Percentiles rank a stretch among this genome's conserved stretches.
These are phyloP conservation scores for Takashimella koratensis DNA, from an alignment of 1,284 basidiomycete species.

Conservation along the genomic window DNA sequence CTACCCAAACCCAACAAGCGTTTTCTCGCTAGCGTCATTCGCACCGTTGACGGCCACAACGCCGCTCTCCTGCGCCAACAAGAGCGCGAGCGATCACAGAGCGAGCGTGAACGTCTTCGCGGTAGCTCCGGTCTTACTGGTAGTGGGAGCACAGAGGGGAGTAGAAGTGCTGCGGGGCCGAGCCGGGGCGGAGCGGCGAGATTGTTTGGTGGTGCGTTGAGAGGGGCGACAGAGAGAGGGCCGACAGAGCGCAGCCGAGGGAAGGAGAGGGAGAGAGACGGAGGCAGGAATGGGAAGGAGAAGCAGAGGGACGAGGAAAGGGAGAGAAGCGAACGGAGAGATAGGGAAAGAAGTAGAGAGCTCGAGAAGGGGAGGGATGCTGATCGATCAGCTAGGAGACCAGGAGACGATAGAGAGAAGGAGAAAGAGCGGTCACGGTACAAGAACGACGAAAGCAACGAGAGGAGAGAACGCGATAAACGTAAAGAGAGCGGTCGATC, in stretches of 20 bases:
- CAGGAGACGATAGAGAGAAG: neutral
- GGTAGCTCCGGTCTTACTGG: neutral
- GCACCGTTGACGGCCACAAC: slow-evolving; percentile 88
- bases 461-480: too few relatives aligned
- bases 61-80: slow-evolving; percentile 73
- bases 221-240: slow-evolving; percentile 12
- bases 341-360: slow-evolving; percentile 4
- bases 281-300: slow-evolving; percentile 41
- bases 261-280: slow-evolving; percentile 1
- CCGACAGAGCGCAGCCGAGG: neutral
- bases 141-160: neutral
- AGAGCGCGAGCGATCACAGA: slow-evolving; percentile 66
- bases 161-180: neutral
- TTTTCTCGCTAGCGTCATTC: slow-evolving; percentile 80
- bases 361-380: neutral
- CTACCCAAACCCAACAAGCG: slow-evolving; percentile 84
- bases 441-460: too few relatives aligned
- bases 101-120: slow-evolving; percentile 40
- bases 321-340: slow-evolving; percentile 39
- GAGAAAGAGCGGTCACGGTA: slow-evolving; percentile 3
- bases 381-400: neutral
- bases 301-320: slow-evolving; percentile 41
- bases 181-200: slow-evolving; percentile 15
- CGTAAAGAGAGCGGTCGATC: too few relatives aligned
- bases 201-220: slow-evolving; percentile 41